Evolutionary conservation across 345 rosid species (phyloP).

Genomic region (Rhizophora mangle): DNA sequence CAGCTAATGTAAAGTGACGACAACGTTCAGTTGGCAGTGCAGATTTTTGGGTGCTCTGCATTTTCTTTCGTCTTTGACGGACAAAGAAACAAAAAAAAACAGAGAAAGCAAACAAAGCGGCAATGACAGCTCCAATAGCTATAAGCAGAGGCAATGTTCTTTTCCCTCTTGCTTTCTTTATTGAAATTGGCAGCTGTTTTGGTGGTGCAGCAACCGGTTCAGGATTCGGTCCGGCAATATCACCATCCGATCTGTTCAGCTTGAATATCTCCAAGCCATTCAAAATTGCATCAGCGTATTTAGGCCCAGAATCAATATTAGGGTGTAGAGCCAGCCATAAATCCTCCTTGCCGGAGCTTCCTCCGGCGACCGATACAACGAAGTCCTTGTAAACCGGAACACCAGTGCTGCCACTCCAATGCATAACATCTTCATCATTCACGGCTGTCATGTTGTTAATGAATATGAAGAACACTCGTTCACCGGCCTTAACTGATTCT

Average conservation of each 20-base stretch:
- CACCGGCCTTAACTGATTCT: constrained; percentile 1
- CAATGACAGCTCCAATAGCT: neutral
- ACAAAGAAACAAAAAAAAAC: constrained; percentile 14
- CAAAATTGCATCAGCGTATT: constrained; percentile 27
- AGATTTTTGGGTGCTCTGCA: neutral
- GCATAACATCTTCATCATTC: neutral
- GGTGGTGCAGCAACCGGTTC: constrained; percentile 5
- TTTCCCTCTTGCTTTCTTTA: too few species aligned
- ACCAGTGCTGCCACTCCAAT: neutral
- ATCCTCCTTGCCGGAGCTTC: neutral
- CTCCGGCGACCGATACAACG: neutral
- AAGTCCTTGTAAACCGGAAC: constrained; percentile 33
- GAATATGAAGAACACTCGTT: constrained; percentile 27
- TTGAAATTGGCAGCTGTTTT: neutral
- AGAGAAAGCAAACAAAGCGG: neutral
- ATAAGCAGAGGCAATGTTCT: neutral
- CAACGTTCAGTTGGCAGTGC: constrained; percentile 25
- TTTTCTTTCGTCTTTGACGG: neutral
- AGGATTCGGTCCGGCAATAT: constrained; percentile 33
- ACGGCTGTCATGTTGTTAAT: constrained; percentile 21
- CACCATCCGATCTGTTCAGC: constrained; percentile 3
- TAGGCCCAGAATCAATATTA: neutral
- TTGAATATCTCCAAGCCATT: constrained; percentile 45
- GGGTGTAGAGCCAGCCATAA: constrained; percentile 27
- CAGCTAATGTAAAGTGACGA: constrained; percentile 30